Evolutionary conservation across 306 rosid species (phyloP).

Genomic region (Nissolia schottii): DNA sequence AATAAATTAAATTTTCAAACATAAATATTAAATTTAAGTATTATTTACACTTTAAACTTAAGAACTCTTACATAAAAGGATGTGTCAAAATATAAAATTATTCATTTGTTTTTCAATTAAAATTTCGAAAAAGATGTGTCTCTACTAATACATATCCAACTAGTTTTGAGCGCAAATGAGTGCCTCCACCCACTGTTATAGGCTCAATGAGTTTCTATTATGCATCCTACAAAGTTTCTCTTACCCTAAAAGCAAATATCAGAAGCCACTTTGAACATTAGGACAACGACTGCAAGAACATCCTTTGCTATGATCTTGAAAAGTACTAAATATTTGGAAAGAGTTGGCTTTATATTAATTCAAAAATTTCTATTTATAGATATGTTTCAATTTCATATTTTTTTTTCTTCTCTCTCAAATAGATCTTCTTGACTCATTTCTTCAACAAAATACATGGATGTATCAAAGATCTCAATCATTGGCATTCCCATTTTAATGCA

Average conservation of each 20-base stretch:
- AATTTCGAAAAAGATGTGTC: too few relatives aligned
- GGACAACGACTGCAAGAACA: background rate
- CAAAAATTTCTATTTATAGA: background rate
- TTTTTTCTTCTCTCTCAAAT: background rate
- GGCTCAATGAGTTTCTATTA: background rate
- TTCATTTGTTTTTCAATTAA: too few relatives aligned
- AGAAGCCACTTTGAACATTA: background rate
- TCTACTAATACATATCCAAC: too few relatives aligned
- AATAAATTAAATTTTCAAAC: too few relatives aligned
- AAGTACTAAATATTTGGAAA: background rate
- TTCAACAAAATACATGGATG: background rate
- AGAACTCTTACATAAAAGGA: too few relatives aligned
- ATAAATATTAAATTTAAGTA: too few relatives aligned
- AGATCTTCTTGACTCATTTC: background rate
- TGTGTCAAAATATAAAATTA: too few relatives aligned
- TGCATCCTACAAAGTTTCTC: background rate
- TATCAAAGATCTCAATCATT: background rate
- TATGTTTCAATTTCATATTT: background rate
- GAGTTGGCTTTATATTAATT: background rate
- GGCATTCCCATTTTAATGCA: background rate
- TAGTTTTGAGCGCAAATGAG: background rate
- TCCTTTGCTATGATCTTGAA: background rate
- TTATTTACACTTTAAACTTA: too few relatives aligned
- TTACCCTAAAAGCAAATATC: background rate
- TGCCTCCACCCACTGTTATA: background rate